phyloP scores from a whole-genome alignment of 2,329 filamentous ascomycete genomes.

The Zopfia rhizophila region DNA sequence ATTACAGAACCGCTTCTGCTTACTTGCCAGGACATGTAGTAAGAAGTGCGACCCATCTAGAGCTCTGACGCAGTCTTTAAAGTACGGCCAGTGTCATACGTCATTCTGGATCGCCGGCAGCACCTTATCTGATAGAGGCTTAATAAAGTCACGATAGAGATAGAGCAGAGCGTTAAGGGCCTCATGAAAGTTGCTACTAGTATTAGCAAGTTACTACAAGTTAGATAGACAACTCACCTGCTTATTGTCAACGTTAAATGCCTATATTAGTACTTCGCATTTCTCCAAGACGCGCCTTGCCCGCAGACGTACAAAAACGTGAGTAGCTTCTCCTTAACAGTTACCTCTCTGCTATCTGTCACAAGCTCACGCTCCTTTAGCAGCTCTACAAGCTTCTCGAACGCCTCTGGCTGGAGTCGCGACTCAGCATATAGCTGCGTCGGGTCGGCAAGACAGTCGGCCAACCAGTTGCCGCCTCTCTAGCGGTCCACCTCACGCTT shows the following conservation, averaged over 20 bases:
- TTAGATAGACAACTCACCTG: too few species aligned
- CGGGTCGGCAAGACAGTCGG: neutral
- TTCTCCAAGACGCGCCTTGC: conserved; percentile 2
- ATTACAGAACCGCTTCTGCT: conserved; percentile 6
- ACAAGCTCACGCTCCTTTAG: neutral
- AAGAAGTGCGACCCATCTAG: conserved; percentile 6
- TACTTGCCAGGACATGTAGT: neutral
- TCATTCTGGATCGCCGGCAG: neutral
- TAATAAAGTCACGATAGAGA: neutral
- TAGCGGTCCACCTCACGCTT: too few species aligned
- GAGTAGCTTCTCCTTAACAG: conserved; percentile 6
- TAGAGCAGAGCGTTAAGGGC: neutral
- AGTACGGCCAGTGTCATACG: neutral
- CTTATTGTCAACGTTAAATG: neutral
- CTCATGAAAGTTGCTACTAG: conserved; percentile 5
- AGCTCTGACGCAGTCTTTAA: conserved; percentile 9
- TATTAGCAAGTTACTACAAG: too few species aligned
- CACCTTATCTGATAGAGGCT: too few species aligned
- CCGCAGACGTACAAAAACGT: conserved; percentile 4
- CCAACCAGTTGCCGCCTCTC: too few species aligned
- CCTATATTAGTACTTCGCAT: conserved; percentile 1
- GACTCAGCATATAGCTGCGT: conserved; percentile 1
- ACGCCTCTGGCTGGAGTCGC: neutral
- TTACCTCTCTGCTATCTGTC: neutral
- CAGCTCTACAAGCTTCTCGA: neutral